Conservation (phyloP, 2,329 filamentous ascomycete species). For the Penicillium thymicola region DNA sequence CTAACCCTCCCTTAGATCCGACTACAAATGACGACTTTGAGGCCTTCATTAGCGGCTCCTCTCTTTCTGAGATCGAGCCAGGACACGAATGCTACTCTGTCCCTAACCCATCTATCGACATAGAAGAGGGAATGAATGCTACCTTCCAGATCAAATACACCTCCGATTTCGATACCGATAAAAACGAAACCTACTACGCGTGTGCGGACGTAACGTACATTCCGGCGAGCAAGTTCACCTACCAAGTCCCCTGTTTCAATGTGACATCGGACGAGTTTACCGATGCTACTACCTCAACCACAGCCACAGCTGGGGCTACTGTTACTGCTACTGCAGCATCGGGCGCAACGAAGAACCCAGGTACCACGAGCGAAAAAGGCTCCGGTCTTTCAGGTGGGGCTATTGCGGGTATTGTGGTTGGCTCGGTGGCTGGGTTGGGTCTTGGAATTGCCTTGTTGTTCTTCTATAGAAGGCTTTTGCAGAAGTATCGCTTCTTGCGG, state of each 20-base stretch:
- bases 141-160: conserved; percentile 48
- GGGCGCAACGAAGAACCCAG: conserved; percentile 5
- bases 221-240: conserved; percentile 39
- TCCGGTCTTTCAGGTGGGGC: conserved; percentile 37
- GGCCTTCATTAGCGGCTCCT: conserved; percentile 30
- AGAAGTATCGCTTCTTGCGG: neutral
- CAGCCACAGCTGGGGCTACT: conserved; percentile 14
- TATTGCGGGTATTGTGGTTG: conserved; percentile 45
- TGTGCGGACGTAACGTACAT: conserved; percentile 49
- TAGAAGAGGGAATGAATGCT: conserved; percentile 42
- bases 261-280: conserved; percentile 28
- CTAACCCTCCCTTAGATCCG: conserved; percentile 33
- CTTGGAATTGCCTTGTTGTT: conserved; percentile 20
- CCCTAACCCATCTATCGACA: conserved; percentile 33
- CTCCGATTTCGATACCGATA: conserved; percentile 41
- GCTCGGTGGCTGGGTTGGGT: conserved; percentile 19
- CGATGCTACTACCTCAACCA: conserved; percentile 25
- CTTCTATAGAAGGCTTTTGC: neutral
- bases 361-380: neutral
- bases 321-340: conserved; percentile 12
- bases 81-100: conserved; percentile 48
- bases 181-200: conserved; percentile 47
- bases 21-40: conserved; percentile 41
- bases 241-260: conserved; percentile 48
- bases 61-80: conserved; percentile 40